phyloP scores from a whole-genome alignment of 331 rosid species.

The Erythrophleum ivorense region DNA sequence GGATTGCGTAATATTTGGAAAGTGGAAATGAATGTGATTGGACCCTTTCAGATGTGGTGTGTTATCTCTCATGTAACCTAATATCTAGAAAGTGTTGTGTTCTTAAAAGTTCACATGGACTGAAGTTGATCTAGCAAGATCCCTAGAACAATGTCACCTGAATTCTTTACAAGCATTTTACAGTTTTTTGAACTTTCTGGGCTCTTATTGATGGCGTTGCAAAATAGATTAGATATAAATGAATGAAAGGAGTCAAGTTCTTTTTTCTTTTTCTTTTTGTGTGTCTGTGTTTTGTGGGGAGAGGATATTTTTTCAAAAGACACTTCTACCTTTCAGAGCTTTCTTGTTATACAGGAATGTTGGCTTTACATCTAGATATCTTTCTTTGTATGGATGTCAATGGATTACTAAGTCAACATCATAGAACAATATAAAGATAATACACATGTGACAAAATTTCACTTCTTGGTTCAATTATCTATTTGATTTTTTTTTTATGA shows the following conservation, averaged over 20 bases:
- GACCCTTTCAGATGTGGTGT: conserved; percentile 13
- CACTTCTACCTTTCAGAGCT: not conserved
- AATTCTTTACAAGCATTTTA: conserved; percentile 22
- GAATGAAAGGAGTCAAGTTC: not conserved
- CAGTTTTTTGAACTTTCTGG: not conserved
- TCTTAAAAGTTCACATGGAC: conserved; percentile 23
- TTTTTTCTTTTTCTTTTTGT: not conserved
- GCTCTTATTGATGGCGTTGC: conserved; percentile 2
- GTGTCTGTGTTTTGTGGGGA: not conserved
- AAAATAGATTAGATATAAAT: not conserved
- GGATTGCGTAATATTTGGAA: conserved; percentile 17
- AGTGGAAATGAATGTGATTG: conserved; percentile 19
- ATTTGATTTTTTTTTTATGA: conserved; percentile 23
- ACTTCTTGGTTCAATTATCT: conserved; percentile 28
- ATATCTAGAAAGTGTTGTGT: conserved; percentile 8
- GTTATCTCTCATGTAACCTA: conserved; percentile 14
- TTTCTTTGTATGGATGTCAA: conserved; percentile 19
- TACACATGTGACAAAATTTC: not conserved
- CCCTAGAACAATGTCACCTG: not conserved
- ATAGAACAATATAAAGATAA: conserved; percentile 6
- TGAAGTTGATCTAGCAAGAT: conserved; percentile 27
- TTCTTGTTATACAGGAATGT: not conserved
- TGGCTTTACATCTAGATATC: conserved; percentile 18
- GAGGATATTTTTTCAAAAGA: not conserved
- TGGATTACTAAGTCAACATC: conserved; percentile 10